Percentiles rank a stretch among this genome's conserved stretches.
These are phyloP conservation scores for Parasitella parasitica DNA, from an alignment of 371 early-diverging fungal genomes.

Conservation along the genomic window DNA sequence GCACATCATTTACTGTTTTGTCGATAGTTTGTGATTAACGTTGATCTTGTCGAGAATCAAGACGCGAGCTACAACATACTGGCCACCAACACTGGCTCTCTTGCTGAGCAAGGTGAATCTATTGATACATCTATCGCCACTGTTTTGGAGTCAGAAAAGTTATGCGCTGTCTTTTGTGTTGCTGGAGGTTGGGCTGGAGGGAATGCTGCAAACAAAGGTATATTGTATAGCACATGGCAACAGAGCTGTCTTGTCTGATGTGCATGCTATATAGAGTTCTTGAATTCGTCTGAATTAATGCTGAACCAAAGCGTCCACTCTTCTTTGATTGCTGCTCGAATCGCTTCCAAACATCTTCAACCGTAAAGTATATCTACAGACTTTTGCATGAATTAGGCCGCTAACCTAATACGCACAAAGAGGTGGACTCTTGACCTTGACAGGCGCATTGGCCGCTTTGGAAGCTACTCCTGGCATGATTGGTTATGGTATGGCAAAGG, in stretches of 20 bases:
- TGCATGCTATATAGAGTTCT: conserved; percentile 63
- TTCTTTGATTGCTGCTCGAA: conserved; percentile 77
- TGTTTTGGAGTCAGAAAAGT: conserved; percentile 45
- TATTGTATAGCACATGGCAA: too few species aligned
- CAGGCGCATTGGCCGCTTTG: conserved; percentile 81
- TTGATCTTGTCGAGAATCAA: conserved; percentile 74
- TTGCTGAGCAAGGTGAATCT: conserved; percentile 62
- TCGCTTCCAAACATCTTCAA: conserved; percentile 78
- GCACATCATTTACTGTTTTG: background rate
- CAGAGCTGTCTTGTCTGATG: too few species aligned
- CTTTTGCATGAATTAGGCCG: background rate
- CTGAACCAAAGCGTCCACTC: conserved; percentile 81
- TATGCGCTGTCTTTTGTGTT: conserved; percentile 87
- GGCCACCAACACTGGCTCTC: conserved; percentile 37
- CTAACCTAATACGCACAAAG: conserved; percentile 29
- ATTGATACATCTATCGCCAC: conserved; percentile 43
- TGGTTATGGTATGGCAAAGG: conserved; percentile 96
- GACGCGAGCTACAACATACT: conserved; percentile 77
- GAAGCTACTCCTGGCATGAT: conserved; percentile 85
- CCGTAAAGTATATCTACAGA: conserved; percentile 44
- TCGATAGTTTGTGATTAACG: conserved; percentile 70
- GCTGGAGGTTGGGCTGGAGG: conserved; percentile 98
- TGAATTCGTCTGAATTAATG: conserved; percentile 73
- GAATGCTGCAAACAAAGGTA: conserved; percentile 74
- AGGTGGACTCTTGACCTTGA: conserved; percentile 80